Conservation (phyloP, 805 yeast genomes). For the Kregervanrija delftensis region DNA sequence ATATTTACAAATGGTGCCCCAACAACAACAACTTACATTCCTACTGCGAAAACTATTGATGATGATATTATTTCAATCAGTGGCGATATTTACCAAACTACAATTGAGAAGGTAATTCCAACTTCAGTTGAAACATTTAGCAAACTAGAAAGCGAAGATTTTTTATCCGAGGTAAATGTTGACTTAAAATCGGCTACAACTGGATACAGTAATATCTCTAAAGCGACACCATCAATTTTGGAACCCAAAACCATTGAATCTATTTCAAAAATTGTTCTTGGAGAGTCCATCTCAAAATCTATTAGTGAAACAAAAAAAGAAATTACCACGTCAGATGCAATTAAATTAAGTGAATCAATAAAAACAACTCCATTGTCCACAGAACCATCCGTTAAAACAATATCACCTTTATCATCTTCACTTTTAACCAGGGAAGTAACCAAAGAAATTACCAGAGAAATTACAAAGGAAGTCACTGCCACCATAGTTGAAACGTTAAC, state of each 20-base stretch:
- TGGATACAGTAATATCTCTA: too few species aligned
- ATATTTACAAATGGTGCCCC: conserved; percentile 4
- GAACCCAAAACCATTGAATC: too few species aligned
- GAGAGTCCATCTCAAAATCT: too few species aligned
- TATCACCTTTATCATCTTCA: neutral
- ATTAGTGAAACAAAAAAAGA: too few species aligned
- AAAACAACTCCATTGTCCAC: conserved; percentile 3
- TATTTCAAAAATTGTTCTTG: too few species aligned
- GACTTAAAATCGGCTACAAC: too few species aligned
- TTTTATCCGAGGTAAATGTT: too few species aligned
- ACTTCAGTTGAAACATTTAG: too few species aligned
- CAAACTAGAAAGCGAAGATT: too few species aligned
- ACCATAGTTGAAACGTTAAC: neutral
- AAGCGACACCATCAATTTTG: too few species aligned
- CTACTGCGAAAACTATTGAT: conserved; percentile 2
- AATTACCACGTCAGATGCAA: conserved; percentile 1
- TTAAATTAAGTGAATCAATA: conserved; percentile 1
- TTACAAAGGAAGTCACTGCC: conserved; percentile 2
- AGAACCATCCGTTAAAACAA: neutral
- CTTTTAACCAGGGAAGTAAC: conserved; percentile 2
- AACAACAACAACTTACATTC: conserved; percentile 5
- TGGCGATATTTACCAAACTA: too few species aligned
- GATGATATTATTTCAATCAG: neutral
- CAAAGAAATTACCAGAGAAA: conserved; percentile 10
- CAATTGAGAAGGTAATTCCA: too few species aligned